Conservation (phyloP, 2,329 filamentous ascomycete genomes). For the Coniella vitis region DNA sequence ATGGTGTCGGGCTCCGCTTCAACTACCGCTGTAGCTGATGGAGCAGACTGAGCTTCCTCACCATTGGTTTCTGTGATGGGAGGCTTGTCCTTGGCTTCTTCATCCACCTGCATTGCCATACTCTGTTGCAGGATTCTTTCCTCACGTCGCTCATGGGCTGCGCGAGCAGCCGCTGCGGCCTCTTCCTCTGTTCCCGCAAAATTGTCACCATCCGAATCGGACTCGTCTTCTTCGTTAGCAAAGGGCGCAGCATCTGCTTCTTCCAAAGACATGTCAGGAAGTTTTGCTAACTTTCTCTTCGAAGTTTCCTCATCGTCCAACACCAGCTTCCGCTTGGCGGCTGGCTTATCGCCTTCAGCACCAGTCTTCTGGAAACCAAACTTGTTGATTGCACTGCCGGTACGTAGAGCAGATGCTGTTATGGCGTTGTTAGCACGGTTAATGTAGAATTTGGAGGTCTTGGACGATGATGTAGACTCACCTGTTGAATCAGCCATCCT, state of each 20-base stretch:
- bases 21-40: conserved; percentile 5
- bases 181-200: conserved; percentile 83
- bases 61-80: conserved; percentile 16
- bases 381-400: conserved; percentile 62
- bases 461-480: neutral
- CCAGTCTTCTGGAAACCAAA: conserved; percentile 74
- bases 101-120: conserved; percentile 39
- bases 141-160: conserved; percentile 78
- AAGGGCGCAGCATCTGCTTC: conserved; percentile 54
- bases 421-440: neutral
- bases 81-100: conserved; percentile 23
- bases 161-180: conserved; percentile 74
- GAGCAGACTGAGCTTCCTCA: conserved; percentile 17
- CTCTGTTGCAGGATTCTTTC: conserved; percentile 51
- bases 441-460: neutral
- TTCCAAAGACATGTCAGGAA: conserved; percentile 69
- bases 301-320: conserved; percentile 85
- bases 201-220: conserved; percentile 65
- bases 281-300: conserved; percentile 82
- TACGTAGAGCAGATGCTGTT: conserved; percentile 47
- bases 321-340: conserved; percentile 68
- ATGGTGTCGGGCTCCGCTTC: conserved; percentile 36
- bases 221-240: conserved; percentile 52
- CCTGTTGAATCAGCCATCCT: conserved; percentile 17
- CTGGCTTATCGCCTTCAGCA: conserved; percentile 57